Conservation (phyloP, 108 stramenopile genomes). For the Conticribra guillardii region DNA sequence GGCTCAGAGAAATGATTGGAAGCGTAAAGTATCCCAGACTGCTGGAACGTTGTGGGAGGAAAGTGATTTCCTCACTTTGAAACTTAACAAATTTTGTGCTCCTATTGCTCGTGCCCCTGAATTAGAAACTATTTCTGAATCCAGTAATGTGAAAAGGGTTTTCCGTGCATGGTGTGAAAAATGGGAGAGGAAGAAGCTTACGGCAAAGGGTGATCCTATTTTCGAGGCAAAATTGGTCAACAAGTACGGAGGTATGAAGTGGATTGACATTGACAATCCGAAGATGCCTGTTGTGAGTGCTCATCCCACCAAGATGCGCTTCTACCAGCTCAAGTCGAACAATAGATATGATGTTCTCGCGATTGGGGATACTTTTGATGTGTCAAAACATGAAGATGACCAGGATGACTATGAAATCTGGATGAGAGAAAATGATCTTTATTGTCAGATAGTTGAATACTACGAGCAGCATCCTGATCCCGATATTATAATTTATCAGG, state of each 20-base stretch:
- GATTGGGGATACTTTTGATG: neutral
- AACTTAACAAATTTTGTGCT: neutral
- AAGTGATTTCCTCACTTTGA: neutral
- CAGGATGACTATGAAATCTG: neutral
- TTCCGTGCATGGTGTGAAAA: conserved; percentile 3
- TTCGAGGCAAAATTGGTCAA: neutral
- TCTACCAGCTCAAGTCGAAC: neutral
- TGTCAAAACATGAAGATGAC: neutral
- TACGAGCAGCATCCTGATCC: too few relatives aligned
- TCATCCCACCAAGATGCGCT: neutral
- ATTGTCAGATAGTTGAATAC: too few relatives aligned
- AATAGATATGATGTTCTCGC: neutral
- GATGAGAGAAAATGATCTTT: too few relatives aligned
- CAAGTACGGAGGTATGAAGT: neutral
- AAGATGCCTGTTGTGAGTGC: neutral
- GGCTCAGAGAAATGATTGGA: too few relatives aligned
- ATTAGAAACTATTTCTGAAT: neutral
- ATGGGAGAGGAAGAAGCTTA: neutral
- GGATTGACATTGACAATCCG: neutral
- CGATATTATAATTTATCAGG: too few relatives aligned
- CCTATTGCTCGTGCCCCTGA: neutral
- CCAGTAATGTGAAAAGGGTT: neutral
- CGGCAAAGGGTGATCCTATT: neutral
- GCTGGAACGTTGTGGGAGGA: neutral
- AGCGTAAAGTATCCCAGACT: neutral